phyloP scores from a whole-genome alignment of 805 yeast species.

The Hanseniaspora mollemarum region DNA sequence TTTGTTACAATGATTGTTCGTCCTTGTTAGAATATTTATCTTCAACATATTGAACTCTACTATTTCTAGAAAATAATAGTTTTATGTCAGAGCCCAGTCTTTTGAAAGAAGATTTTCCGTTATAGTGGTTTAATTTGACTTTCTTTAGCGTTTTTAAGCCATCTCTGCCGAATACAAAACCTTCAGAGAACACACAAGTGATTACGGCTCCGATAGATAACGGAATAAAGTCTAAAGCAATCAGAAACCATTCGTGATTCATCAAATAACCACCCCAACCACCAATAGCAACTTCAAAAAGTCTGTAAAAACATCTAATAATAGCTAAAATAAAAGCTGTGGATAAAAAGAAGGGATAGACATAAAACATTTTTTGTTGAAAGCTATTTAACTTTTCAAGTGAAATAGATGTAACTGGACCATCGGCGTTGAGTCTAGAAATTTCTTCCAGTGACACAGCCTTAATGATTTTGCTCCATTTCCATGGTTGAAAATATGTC shows the following conservation, averaged over 20 bases:
- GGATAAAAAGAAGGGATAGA: slow-evolving; percentile 37
- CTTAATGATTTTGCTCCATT: slow-evolving; percentile 21
- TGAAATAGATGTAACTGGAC: slow-evolving; percentile 25
- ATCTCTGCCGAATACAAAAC: slow-evolving; percentile 36
- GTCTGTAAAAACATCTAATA: slow-evolving; percentile 60
- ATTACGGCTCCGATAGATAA: slow-evolving; percentile 38
- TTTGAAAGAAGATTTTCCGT: not conserved
- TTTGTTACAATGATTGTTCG: too few relatives aligned
- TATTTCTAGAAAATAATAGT: too few relatives aligned
- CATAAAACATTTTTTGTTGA: slow-evolving; percentile 26
- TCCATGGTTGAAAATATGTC: slow-evolving; percentile 18
- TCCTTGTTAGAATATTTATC: too few relatives aligned
- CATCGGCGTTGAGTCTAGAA: slow-evolving; percentile 22
- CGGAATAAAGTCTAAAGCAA: slow-evolving; percentile 53
- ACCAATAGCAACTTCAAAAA: slow-evolving; percentile 60
- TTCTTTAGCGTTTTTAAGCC: slow-evolving; percentile 18
- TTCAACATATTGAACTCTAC: too few relatives aligned
- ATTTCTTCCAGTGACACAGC: not conserved
- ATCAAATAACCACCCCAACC: slow-evolving; percentile 56
- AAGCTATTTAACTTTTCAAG: slow-evolving; percentile 29
- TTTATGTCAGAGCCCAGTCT: not conserved
- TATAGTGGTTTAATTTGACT: not conserved
- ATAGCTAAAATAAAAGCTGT: slow-evolving; percentile 43
- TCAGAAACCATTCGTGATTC: slow-evolving; percentile 45
- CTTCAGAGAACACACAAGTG: slow-evolving; percentile 53